A percentile compares a stretch with the other conserved stretches of the same genome.
Conservation (phyloP, 2,329 filamentous ascomycete genomes). For the Penicillium sp. region DNA sequence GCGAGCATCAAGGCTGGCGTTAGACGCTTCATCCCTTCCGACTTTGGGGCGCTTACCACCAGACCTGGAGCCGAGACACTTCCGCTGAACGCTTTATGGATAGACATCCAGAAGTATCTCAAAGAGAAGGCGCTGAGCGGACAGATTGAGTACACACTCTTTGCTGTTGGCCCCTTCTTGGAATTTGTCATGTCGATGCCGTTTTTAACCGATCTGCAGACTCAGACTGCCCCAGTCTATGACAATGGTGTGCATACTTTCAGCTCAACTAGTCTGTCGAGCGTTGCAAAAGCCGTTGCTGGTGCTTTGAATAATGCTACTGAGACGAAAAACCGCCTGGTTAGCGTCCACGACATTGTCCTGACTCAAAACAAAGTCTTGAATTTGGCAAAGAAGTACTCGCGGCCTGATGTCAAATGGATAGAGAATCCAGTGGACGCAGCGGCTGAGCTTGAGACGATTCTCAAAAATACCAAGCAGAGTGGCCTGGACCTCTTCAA, state of each 20-base stretch:
- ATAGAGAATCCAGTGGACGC: not conserved
- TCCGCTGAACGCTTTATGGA: not conserved
- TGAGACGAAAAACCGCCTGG: not conserved
- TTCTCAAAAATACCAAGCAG: not conserved
- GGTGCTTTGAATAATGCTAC: not conserved
- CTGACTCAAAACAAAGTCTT: not conserved
- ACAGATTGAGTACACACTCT: conserved; percentile 5
- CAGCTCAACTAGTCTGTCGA: not conserved
- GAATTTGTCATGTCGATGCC: conserved; percentile 9
- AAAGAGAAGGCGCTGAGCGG: not conserved
- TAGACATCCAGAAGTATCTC: conserved; percentile 1
- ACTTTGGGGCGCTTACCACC: not conserved
- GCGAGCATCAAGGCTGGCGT: conserved; percentile 1
- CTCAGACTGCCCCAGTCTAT: not conserved
- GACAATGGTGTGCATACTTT: conserved; percentile 1
- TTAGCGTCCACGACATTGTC: conserved; percentile 1
- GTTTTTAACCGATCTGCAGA: conserved; percentile 1
- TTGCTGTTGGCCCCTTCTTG: conserved; percentile 4
- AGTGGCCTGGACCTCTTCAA: not conserved
- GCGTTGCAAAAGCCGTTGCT: not conserved
- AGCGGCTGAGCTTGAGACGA: not conserved
- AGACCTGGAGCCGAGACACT: not conserved
- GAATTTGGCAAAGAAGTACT: conserved; percentile 3
- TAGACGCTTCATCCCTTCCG: not conserved
- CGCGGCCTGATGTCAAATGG: not conserved